phyloP scores from a whole-genome alignment of 345 rosid genomes.

The Abelmoschus esculentus region DNA sequence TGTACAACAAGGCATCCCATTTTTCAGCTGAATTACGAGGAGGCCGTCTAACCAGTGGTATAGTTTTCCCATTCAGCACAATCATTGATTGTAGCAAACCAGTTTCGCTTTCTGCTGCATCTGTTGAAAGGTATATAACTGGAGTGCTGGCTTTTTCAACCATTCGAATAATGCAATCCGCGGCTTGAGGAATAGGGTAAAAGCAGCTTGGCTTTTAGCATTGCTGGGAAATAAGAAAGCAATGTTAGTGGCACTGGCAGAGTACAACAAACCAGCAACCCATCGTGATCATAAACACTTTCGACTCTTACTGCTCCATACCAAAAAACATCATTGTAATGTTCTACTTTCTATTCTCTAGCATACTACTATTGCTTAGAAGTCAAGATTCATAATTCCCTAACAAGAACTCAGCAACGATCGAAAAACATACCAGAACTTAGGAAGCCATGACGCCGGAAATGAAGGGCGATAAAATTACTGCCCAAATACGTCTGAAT shows the following conservation, averaged over 20 bases:
- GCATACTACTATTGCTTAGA: background rate
- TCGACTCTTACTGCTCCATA: background rate
- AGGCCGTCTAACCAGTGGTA: constrained; percentile 76
- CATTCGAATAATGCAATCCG: constrained; percentile 66
- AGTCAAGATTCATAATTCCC: background rate
- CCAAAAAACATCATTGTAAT: background rate
- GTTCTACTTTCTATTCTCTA: background rate
- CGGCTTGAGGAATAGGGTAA: constrained; percentile 95
- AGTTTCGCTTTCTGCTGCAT: constrained; percentile 94
- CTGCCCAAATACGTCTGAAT: constrained; percentile 86
- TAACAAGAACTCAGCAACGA: background rate
- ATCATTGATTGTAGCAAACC: constrained; percentile 69
- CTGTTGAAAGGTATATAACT: constrained; percentile 85
- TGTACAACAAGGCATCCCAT: constrained; percentile 82
- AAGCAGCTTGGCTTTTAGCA: constrained; percentile 92
- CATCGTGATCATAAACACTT: background rate
- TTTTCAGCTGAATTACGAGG: constrained; percentile 72
- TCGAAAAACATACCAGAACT: constrained; percentile 62
- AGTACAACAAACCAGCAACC: background rate
- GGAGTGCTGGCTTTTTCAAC: constrained; percentile 62
- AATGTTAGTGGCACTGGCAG: constrained; percentile 9
- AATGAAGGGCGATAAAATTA: constrained; percentile 76
- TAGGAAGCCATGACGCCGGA: constrained; percentile 87
- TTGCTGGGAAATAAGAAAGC: constrained; percentile 46
- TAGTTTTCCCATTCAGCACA: constrained; percentile 49